Base-by-base conservation (phyloP, 2,329 filamentous ascomycete genomes). In the Fonsecaea pugnacius region DNA sequence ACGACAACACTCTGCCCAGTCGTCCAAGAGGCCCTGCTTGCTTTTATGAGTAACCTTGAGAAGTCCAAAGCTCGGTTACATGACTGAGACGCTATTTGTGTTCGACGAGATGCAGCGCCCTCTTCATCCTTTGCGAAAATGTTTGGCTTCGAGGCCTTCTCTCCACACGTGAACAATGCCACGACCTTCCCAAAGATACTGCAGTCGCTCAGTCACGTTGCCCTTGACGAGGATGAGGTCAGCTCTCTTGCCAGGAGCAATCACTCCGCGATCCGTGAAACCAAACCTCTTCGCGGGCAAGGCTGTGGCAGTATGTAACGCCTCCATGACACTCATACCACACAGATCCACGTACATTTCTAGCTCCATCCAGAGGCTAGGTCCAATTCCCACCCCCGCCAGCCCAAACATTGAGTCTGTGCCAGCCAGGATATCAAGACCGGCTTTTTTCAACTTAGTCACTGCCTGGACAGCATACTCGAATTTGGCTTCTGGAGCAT, bases 371-470 rank as follows among this genome's bases (percentile, higher is more conserved):
- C 74, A 73, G 50, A 76, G 54, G 60, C 67, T 62, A 6, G 70
- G 66, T 16, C 67, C 68, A 21, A 71, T 67, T 7, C 58, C 65
- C 1, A 63, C 63, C 2, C 70, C 67, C 30, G 63, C 58, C 21
- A 70, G 62, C 1, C 64, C 64, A 10, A 62, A 64, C 21, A 70
- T 65, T 1, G 71, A 62, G 62, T 76, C 73, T 12, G 73, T 75
- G 1, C 73, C 73, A 1, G 72, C 73, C 12, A 75, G 65, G 35
- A 74, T 67, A 33, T 73, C 71, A n/a, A 74, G 67, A 12, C 71
- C 71, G 16, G 62, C 64, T 18, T 65, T 58, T 32, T 70, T 68
- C n/a, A 73, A 65, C 30, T 60, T 62, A 27, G 43, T 64, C 24
- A 71, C 58, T 18, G 63, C 66, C 33, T 69, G 48, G 32, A 66